Conservation (phyloP, 1,284 basidiomycete genomes). For the Agroathelia rolfsii region DNA sequence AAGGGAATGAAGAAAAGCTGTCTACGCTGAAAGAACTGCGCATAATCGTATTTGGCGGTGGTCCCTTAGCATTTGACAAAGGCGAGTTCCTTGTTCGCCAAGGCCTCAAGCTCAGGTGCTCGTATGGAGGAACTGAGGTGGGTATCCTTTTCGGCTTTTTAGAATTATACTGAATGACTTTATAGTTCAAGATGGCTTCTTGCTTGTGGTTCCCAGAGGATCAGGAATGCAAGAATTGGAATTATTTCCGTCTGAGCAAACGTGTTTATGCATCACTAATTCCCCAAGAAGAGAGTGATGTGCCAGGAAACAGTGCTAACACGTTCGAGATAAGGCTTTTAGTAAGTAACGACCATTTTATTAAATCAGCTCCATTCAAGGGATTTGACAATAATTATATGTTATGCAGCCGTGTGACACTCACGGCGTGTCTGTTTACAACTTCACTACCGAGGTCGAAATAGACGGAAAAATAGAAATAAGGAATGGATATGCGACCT, state of each 20-base stretch:
- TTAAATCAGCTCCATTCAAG: too few species aligned
- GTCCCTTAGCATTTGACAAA: constrained; percentile 13
- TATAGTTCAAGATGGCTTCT: too few species aligned
- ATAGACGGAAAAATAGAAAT: too few species aligned
- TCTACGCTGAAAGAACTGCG: constrained; percentile 10
- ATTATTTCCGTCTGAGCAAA: constrained; percentile 17
- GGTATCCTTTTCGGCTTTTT: constrained; percentile 10
- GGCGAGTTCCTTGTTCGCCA: constrained; percentile 14
- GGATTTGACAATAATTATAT: too few species aligned
- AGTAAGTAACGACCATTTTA: constrained; percentile 16
- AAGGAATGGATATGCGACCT: constrained; percentile 14
- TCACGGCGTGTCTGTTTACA: neutral
- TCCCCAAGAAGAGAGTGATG: constrained; percentile 22
- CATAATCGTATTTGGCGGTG: constrained; percentile 10
- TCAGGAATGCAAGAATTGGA: constrained; percentile 17
- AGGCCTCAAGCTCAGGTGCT: constrained; percentile 12
- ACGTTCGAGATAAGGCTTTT: constrained; percentile 20
- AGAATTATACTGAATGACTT: too few species aligned
- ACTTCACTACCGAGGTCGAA: too few species aligned
- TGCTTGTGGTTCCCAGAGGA: neutral
- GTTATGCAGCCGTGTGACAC: too few species aligned
- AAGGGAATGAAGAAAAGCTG: constrained; percentile 16
- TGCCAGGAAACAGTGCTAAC: too few species aligned
- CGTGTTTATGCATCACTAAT: constrained; percentile 16
- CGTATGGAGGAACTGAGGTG: constrained; percentile 17